Base-by-base conservation (phyloP, 805 yeast genomes). In the Saccharomycopsis babjevae region DNA sequence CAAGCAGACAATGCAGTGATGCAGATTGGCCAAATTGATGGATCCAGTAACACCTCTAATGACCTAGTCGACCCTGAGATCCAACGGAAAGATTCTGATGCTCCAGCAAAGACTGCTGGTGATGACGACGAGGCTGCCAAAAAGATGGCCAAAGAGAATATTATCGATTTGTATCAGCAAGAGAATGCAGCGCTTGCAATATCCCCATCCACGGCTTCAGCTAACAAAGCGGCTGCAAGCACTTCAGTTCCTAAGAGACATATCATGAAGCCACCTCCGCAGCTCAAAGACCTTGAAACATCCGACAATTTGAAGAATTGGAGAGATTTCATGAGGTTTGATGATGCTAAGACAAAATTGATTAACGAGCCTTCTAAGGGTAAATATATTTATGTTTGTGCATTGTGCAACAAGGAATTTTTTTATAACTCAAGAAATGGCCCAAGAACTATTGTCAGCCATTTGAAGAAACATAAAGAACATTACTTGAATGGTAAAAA, bases 401-500 rank as follows among this genome's bases (percentile, higher is more conserved):
- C 57, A 30, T 63, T 58, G 20, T 63, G 65, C 50, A 54, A 54
- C n/a, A 62, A 63, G 25, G 59, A 59, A 52, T 63, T 63, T 40
- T 50, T 50, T 18, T 64, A 64, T 34, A 46, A 36, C 42, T 56
- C 64, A 7, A 55, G 66, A 36, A 64, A 64, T 34, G 66, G 66
- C 2, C 66, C 66, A 18, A 22, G 62, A 25, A 64, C 66, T 3
- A 64, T 64, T 13, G 42, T 34, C 34, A 59, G 57, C 25, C 66
- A 64, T 39, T 54, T 64, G 16, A 38, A 25, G 15, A 61, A 57
- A 22, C 43, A 57, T 32, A 64, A 61, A 40, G 32, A 34, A 1
- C 28, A 57, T 39, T 59, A 56, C 20, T 10, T 28, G 13, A 43
- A 8, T 28, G 38, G 42, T 34, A 43, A 56, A 11, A 54, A 18